phyloP scores from a whole-genome alignment of 768 basidiomycete genomes.

The Lenzites betulinus region DNA sequence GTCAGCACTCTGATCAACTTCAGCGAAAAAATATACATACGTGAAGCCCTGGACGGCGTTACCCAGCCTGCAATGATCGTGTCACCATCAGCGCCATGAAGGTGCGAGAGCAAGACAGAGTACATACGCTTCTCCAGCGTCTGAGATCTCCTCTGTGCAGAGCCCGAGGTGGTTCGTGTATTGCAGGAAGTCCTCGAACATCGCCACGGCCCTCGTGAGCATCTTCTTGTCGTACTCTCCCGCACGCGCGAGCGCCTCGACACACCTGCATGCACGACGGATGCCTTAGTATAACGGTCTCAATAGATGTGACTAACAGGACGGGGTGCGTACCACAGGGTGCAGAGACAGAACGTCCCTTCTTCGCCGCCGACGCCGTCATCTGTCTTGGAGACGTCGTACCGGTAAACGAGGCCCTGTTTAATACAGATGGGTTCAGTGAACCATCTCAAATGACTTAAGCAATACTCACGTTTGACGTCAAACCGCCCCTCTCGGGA shows the following conservation, averaged over 20 bases:
- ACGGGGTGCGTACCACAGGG: conserved; percentile 55
- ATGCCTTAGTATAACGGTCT: too few relatives aligned
- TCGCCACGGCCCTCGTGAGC: conserved; percentile 68
- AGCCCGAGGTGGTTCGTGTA: conserved; percentile 88
- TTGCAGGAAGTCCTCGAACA: conserved; percentile 89
- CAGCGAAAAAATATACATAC: conserved; percentile 41
- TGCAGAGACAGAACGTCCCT: conserved; percentile 92
- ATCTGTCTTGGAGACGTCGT: conserved; percentile 81
- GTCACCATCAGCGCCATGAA: neutral
- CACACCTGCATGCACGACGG: conserved; percentile 52
- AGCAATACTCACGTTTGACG: conserved; percentile 65
- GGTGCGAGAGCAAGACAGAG: neutral
- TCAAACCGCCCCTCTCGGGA: conserved; percentile 89
- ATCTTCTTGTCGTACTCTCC: conserved; percentile 74
- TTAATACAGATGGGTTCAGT: too few relatives aligned
- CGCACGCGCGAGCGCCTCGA: conserved; percentile 88
- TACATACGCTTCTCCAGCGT: conserved; percentile 78
- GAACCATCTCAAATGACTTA: conserved; percentile 1
- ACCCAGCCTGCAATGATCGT: conserved; percentile 55
- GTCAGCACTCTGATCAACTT: neutral
- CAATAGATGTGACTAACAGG: too few relatives aligned
- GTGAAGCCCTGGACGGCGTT: conserved; percentile 92
- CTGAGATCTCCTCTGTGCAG: conserved; percentile 85
- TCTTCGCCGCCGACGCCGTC: conserved; percentile 97
- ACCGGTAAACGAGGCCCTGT: conserved; percentile 87